phyloP scores from a whole-genome alignment of 2,329 filamentous ascomycete genomes.

The Diplodia scrobiculata region DNA sequence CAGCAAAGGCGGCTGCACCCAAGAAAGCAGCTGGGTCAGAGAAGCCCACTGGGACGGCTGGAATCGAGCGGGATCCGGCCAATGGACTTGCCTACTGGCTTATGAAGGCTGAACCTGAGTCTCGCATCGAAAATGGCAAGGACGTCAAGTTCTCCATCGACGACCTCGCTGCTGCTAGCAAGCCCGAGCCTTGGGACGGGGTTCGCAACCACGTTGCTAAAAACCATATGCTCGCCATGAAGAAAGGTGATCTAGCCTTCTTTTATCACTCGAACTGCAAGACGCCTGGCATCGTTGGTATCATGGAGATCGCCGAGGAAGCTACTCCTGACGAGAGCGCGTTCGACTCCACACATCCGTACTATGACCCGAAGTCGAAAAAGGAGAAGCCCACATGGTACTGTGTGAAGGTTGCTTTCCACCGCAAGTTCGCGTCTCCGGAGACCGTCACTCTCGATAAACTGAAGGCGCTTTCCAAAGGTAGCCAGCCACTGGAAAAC shows the following conservation, averaged over 20 bases:
- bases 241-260: constrained; percentile 85
- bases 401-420: constrained; percentile 84
- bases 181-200: constrained; percentile 90
- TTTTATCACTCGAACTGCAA: constrained; percentile 98
- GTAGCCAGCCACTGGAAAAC: constrained; percentile 62
- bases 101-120: constrained; percentile 70
- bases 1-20: constrained; percentile 9
- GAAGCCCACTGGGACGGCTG: background rate
- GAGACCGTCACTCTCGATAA: constrained; percentile 70
- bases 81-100: constrained; percentile 48
- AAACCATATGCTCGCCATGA: constrained; percentile 91
- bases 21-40: constrained; percentile 9
- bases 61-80: constrained; percentile 18
- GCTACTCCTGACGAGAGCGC: constrained; percentile 77
- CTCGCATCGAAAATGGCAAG: constrained; percentile 79
- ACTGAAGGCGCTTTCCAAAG: constrained; percentile 64
- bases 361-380: constrained; percentile 79
- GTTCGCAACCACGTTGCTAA: constrained; percentile 63
- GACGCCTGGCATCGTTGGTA: constrained; percentile 79
- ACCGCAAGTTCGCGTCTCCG: constrained; percentile 68
- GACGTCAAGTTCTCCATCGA: constrained; percentile 96
- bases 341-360: constrained; percentile 71
- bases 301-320: constrained; percentile 86
- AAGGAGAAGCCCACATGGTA: constrained; percentile 76
- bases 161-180: constrained; percentile 70